These are phyloP conservation scores for Tolypocladium capitatum DNA, from an alignment of 2,329 filamentous ascomycete genomes.

Conservation along the genomic window DNA sequence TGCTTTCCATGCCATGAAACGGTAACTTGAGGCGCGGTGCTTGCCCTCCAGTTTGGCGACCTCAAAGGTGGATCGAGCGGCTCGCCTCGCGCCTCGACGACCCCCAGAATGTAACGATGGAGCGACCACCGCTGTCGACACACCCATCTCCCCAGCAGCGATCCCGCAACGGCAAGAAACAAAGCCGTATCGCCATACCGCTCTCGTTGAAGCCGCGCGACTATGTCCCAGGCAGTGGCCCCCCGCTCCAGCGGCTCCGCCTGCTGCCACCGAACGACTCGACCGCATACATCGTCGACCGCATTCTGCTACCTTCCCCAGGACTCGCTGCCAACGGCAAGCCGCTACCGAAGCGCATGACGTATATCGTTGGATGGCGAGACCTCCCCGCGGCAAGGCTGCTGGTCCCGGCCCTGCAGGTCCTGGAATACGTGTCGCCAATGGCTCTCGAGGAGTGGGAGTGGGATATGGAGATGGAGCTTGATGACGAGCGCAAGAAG, in stretches of 20 bases:
- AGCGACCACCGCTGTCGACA: background rate
- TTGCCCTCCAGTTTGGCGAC: background rate
- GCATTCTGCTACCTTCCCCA: conserved; percentile 31
- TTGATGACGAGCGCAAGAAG: conserved; percentile 24
- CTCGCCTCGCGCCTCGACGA: background rate
- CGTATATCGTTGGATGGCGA: conserved; percentile 41
- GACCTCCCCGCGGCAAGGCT: conserved; percentile 36
- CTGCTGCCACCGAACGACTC: conserved; percentile 35
- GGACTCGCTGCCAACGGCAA: conserved; percentile 19
- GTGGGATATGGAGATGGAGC: conserved; percentile 26
- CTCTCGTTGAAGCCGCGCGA: conserved; percentile 7
- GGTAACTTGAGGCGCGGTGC: background rate
- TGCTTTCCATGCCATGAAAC: background rate
- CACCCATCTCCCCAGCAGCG: background rate
- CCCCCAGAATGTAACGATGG: background rate
- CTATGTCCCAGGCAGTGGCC: conserved; percentile 34
- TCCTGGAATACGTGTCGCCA: conserved; percentile 47
- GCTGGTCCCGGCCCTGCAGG: conserved; percentile 30
- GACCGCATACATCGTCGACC: conserved; percentile 43
- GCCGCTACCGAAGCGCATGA: conserved; percentile 28
- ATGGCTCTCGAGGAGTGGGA: conserved; percentile 44
- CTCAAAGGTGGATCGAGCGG: background rate
- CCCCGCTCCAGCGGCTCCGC: conserved; percentile 31
- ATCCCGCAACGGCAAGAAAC: background rate
- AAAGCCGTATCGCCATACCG: background rate